Conservation (phyloP, 2,329 filamentous ascomycete genomes). For the Alternaria triticimaculans region DNA sequence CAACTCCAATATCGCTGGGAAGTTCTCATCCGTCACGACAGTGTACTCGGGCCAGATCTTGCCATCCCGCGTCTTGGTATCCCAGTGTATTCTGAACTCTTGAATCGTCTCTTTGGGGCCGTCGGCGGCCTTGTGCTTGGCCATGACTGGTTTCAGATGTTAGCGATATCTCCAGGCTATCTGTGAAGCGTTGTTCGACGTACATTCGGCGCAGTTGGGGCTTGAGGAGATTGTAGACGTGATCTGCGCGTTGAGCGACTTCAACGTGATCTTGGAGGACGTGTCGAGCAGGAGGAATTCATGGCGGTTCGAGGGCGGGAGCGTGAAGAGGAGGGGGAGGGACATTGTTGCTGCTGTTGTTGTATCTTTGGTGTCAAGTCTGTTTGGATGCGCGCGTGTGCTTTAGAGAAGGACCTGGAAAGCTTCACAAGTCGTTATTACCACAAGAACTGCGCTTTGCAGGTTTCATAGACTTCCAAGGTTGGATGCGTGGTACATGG, state of each 20-base stretch:
- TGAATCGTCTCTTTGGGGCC: slow-evolving; percentile 33
- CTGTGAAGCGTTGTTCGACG: background rate
- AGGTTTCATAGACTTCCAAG: slow-evolving; percentile 12
- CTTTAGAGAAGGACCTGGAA: too few relatives aligned
- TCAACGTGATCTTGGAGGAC: slow-evolving; percentile 28
- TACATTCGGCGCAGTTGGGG: slow-evolving; percentile 44
- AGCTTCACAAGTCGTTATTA: background rate
- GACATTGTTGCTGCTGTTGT: slow-evolving; percentile 21
- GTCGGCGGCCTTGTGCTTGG: slow-evolving; percentile 37
- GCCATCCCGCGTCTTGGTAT: slow-evolving; percentile 31
- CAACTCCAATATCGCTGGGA: slow-evolving; percentile 37
- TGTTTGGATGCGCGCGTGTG: background rate
- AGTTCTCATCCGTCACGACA: slow-evolving; percentile 41
- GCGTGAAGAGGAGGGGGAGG: slow-evolving; percentile 44
- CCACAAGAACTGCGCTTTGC: background rate
- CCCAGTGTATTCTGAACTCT: slow-evolving; percentile 43
- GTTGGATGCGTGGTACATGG: background rate
- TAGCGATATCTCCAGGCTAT: background rate
- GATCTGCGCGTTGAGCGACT: slow-evolving; percentile 42
- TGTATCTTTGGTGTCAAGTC: background rate
- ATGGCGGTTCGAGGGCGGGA: slow-evolving; percentile 42
- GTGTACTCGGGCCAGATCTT: slow-evolving; percentile 47
- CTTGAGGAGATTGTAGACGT: slow-evolving; percentile 26
- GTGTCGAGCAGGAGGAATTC: slow-evolving; percentile 41
- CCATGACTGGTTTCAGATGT: slow-evolving; percentile 31